These are phyloP conservation scores for Meyerozyma guilliermondii DNA, from an alignment of 1,139 yeast species.

Conservation along the genomic window DNA sequence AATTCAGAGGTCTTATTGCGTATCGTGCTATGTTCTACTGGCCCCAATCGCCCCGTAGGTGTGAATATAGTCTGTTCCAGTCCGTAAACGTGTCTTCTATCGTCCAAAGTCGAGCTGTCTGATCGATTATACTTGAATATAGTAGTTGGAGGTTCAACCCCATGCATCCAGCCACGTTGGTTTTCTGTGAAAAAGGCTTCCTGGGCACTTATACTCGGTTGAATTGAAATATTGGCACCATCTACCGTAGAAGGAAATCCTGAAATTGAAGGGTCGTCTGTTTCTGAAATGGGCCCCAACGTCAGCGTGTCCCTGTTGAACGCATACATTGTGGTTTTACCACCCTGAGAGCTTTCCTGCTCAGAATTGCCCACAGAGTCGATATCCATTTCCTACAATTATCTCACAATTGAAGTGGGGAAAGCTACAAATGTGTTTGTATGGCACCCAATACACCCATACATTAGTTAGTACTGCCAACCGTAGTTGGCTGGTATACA, in stretches of 20 bases:
- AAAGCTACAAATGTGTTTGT: background rate
- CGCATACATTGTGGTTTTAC: background rate
- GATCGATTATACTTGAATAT: background rate
- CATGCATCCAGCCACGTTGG: background rate
- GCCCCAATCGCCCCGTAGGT: background rate
- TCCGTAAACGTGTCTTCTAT: background rate
- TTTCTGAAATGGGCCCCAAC: background rate
- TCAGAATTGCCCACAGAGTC: slow-evolving; percentile 1
- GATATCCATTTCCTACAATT: background rate
- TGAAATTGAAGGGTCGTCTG: background rate
- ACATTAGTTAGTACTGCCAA: background rate
- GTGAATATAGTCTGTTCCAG: background rate
- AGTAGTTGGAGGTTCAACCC: background rate
- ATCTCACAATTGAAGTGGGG: background rate
- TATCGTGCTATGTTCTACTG: background rate
- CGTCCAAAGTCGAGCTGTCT: background rate
- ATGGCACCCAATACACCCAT: background rate
- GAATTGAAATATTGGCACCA: background rate
- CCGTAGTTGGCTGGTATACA: background rate
- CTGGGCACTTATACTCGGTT: background rate
- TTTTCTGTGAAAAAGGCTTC: background rate
- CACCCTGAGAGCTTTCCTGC: background rate
- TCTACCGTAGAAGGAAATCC: background rate
- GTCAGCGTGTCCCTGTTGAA: background rate
- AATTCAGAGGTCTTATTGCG: background rate